phyloP scores from a whole-genome alignment of 768 basidiomycete genomes.

The Fomitopsis pulvina region DNA sequence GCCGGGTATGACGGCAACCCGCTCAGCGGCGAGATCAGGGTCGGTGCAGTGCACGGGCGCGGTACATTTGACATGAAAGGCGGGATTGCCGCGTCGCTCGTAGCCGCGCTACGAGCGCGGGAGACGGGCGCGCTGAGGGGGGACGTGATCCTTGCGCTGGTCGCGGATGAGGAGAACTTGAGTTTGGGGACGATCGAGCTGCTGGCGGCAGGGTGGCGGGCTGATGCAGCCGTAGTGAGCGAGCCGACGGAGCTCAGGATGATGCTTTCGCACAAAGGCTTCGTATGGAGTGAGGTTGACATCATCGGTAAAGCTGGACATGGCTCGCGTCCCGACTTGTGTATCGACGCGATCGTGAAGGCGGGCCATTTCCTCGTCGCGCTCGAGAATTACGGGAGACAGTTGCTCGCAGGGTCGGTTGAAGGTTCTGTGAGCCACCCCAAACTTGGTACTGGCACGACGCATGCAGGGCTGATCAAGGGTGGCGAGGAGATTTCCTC shows the following conservation, averaged over 20 bases:
- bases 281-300: constrained; percentile 3
- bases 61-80: constrained; percentile 6
- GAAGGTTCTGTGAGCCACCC: neutral
- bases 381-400: constrained; percentile 1
- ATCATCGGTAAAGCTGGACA: constrained; percentile 3
- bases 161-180: constrained; percentile 5
- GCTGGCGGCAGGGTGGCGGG: constrained; percentile 1
- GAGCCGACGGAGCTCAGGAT: constrained; percentile 1
- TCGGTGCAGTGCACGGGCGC: constrained; percentile 2
- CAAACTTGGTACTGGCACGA: neutral
- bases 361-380: constrained; percentile 7
- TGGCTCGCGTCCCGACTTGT: constrained; percentile 3
- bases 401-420: neutral
- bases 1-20: constrained; percentile 2
- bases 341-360: constrained; percentile 3
- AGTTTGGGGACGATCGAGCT: constrained; percentile 3
- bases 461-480: constrained; percentile 3
- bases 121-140: neutral
- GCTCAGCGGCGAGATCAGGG: constrained; percentile 1
- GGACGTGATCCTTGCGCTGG: constrained; percentile 2
- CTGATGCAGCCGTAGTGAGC: constrained; percentile 4
- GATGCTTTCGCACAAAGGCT: constrained; percentile 6
- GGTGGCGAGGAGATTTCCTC: constrained; percentile 5
- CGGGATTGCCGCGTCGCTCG: constrained; percentile 3
- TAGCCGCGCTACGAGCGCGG: neutral